Evolutionary conservation across 2,329 filamentous ascomycete species (phyloP), one percentile per base, ranked within the genome.

Genomic region (Nemania serpens): DNA sequence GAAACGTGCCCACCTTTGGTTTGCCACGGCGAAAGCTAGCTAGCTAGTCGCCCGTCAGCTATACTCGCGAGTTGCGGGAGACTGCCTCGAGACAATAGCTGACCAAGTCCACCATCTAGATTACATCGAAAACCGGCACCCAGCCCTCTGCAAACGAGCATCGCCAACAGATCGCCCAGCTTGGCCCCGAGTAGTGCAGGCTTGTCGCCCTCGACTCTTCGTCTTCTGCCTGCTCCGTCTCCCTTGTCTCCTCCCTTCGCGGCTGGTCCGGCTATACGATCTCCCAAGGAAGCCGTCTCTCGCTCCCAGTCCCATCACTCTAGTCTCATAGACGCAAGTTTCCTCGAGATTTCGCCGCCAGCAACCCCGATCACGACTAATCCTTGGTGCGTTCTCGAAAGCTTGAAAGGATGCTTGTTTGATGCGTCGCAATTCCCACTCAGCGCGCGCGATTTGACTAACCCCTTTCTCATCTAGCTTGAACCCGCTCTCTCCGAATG

Each of bases 81-180:
- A 42, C 49, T 51, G 42, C 37, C 11, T 57, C 43, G 46, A 59
- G 22, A 59, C 66, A 63, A 62, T 68, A 65, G 71, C 73, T 73
- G 70, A 76, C 69, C 69, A 61, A 60, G 67, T 63, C 67, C 68
- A 61, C 67, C 67, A n/a, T 58, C 54, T 70, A 85, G 82, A 79
- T 81, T 78, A 55, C 77, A 75, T 67, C 76, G 79, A 71, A 80
- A 77, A 70, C 72, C 77, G 58, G 75, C 78, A 63, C 80, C 82
- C 46, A 84, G 82, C 68, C 82, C 82, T 65, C 75, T 84, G 49
- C 77, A 79, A 61, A 77, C 78, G 58, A 78, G 69, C 66, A 76
- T 73, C 59, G 75, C 77, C 56, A 55, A 43, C 51, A 75, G 76
- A 62, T 75, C 79, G 54, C 72, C 77, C 62, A 79, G 73, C 67